phyloP scores from a whole-genome alignment of 2,329 filamentous ascomycete genomes.

The Bimuria novae-zelandiae region DNA sequence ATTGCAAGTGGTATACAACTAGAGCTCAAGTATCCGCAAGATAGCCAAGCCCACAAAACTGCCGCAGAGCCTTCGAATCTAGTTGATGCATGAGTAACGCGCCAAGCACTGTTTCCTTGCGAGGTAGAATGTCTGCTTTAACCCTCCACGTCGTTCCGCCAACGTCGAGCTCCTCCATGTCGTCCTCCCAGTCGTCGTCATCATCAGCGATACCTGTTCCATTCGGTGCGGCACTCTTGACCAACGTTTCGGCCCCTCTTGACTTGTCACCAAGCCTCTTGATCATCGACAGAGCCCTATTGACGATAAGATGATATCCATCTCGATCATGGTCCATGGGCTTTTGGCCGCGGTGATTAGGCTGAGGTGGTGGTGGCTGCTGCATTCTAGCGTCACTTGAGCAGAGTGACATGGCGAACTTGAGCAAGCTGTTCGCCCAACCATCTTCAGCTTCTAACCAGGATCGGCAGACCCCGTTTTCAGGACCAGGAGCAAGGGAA shows the following conservation, averaged over 20 bases:
- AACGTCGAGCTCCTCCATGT: constrained; percentile 40
- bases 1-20: too few relatives aligned
- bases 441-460: constrained; percentile 87
- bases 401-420: constrained; percentile 70
- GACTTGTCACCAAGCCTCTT: constrained; percentile 53
- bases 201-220: constrained; percentile 31
- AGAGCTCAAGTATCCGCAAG: constrained; percentile 29
- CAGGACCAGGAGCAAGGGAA: constrained; percentile 71
- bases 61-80: constrained; percentile 50
- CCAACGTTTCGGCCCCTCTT: constrained; percentile 40
- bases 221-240: constrained; percentile 34
- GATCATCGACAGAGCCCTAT: constrained; percentile 54
- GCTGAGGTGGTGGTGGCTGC: constrained; percentile 29
- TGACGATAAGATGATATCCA: constrained; percentile 48
- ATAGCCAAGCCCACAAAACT: constrained; percentile 47
- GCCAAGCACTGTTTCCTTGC: constrained; percentile 52
- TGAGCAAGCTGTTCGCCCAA: constrained; percentile 79
- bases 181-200: constrained; percentile 34
- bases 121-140: constrained; percentile 50
- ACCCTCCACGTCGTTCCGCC: constrained; percentile 41
- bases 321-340: constrained; percentile 41
- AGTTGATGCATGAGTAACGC: constrained; percentile 51
- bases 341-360: constrained; percentile 36
- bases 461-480: constrained; percentile 70
- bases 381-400: constrained; percentile 34